These are phyloP conservation scores for Tephrocybe sp. DNA, from an alignment of 768 basidiomycete genomes.

Conservation along the genomic window DNA sequence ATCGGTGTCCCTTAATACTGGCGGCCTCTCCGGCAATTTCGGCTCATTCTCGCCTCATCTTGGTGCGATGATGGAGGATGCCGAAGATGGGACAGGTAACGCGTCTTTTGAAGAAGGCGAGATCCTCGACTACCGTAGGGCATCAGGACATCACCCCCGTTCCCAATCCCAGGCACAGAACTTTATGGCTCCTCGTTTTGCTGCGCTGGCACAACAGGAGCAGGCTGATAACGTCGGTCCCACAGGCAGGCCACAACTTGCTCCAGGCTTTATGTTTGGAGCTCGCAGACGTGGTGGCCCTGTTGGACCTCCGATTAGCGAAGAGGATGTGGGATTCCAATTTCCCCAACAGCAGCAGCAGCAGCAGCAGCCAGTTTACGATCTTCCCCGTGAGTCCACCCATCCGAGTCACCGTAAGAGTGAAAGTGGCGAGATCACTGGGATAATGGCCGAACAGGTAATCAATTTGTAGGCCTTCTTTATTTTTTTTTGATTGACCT, in stretches of 20 bases:
- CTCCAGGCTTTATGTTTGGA: slow-evolving; percentile 91
- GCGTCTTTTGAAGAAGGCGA: slow-evolving; percentile 74
- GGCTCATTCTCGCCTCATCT: slow-evolving; percentile 77
- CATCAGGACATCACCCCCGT: slow-evolving; percentile 62
- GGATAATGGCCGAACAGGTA: slow-evolving; percentile 97
- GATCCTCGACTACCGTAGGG: slow-evolving; percentile 58
- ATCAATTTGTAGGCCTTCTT: slow-evolving; percentile 19
- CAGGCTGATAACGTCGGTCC: slow-evolving; percentile 62
- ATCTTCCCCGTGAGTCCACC: slow-evolving; percentile 26
- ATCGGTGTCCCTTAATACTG: slow-evolving; percentile 68
- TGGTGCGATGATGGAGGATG: slow-evolving; percentile 82
- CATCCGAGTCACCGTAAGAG: slow-evolving; percentile 46
- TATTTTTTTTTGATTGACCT: slow-evolving; percentile 3
- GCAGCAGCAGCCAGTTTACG: slow-evolving; percentile 27
- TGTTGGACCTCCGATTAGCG: slow-evolving; percentile 72
- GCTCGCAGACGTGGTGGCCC: slow-evolving; percentile 53
- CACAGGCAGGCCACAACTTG: slow-evolving; percentile 82
- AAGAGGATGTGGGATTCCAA: slow-evolving; percentile 80
- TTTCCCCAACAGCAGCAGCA: slow-evolving; percentile 58
- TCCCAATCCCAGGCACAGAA: slow-evolving; percentile 80
- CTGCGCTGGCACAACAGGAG: slow-evolving; percentile 74
- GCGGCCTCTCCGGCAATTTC: slow-evolving; percentile 56
- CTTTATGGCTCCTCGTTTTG: slow-evolving; percentile 88
- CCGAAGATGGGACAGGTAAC: slow-evolving; percentile 52
- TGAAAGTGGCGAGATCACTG: slow-evolving; percentile 75